These are phyloP conservation scores for Jatropha podagrica DNA, from an alignment of 441 rosid species.

Conservation along the genomic window DNA sequence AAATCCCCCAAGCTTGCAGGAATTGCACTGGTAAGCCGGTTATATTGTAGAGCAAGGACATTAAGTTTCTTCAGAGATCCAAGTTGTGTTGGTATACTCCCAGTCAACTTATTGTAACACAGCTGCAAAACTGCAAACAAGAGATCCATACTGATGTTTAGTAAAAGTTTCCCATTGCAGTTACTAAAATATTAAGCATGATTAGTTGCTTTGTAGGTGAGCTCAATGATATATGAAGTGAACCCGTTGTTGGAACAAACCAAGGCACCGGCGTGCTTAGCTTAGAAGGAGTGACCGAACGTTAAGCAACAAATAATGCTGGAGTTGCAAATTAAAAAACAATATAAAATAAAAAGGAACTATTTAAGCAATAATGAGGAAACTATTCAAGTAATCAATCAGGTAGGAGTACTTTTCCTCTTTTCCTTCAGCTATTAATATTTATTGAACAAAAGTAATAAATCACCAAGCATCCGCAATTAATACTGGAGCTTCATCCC, in stretches of 20 bases:
- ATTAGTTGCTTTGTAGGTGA: not conserved
- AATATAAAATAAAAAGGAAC: not conserved
- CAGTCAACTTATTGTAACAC: constrained; percentile 82
- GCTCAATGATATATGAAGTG: not conserved
- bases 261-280: not conserved
- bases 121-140: constrained; percentile 74
- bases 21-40: constrained; percentile 74
- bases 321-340: not conserved
- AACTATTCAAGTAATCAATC: constrained; percentile 5
- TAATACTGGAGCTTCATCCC: not conserved
- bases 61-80: constrained; percentile 71
- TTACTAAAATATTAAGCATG: not conserved
- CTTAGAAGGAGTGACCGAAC: not conserved
- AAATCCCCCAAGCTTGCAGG: constrained; percentile 86
- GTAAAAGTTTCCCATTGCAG: not conserved
- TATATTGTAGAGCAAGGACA: constrained; percentile 78
- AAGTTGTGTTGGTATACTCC: constrained; percentile 71
- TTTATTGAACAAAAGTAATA: not conserved
- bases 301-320: too few species aligned
- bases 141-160: not conserved
- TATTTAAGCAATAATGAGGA: not conserved
- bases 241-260: not conserved
- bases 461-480: constrained; percentile 3
- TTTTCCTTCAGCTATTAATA: not conserved
- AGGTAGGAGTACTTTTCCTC: not conserved